Base-by-base conservation (phyloP, 768 basidiomycete species). In the Multifurca ochricompacta region DNA sequence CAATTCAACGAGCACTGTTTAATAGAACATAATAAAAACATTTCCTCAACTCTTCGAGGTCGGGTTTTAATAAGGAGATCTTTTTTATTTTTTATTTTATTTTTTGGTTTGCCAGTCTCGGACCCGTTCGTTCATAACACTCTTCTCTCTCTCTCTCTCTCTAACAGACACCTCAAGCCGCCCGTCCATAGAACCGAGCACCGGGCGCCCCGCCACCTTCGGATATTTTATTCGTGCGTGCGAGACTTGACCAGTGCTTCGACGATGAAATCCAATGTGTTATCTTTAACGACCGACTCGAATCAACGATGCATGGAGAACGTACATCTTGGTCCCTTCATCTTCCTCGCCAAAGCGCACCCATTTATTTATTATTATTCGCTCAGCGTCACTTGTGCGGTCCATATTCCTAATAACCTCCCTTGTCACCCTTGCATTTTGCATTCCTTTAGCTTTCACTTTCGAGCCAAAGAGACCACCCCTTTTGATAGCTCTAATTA, bases 141-240 rank as follows among this genome's bases (percentile, higher is more conserved):
- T n/a, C n/a, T n/a, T n/a, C n/a, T n/a, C n/a, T n/a, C n/a, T n/a
- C n/a, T n/a, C n/a, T n/a, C n/a, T n/a, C n/a, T n/a, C n/a, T n/a
- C n/a, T n/a, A n/a, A n/a, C n/a, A n/a, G n/a, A n/a, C n/a, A 19
- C 21, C 11, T 10, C 23, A 35, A 25, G 36, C 23, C n/a, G n/a
- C n/a, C 23, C n/a, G n/a, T 16, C 37, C 28, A 31, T 18, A 40
- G 46, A 48, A 41, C 30, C 37, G 6, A 34, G 25, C 39, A 19
- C 18, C 14, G 39, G 39, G 53, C 53, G 53, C 30, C 46, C 53
- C 46, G 52, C 39, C 19, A 30, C 31, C 6, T 27, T 42, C 53
- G 39, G 53, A 41, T 16, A 5, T 34, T 36, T 23, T 44, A n/a
- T 44, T n/a, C 28, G 25, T 30, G 5, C 6, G 27, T 27, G 41